These are phyloP conservation scores for Peziza echinospora DNA, from an alignment of 495 filamentous ascomycete genomes.

Conservation along the genomic window DNA sequence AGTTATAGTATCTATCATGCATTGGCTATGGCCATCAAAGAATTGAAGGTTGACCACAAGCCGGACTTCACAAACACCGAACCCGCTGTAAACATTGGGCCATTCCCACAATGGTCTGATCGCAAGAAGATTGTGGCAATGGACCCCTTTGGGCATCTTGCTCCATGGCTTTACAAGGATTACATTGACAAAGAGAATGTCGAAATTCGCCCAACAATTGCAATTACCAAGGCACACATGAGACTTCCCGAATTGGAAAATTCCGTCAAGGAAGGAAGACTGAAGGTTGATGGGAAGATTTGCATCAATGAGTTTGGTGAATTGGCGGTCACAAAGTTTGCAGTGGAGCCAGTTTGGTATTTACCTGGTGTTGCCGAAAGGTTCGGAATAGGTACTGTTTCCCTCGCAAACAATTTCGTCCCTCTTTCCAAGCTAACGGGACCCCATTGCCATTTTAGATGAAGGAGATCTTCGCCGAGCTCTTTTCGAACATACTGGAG, in stretches of 20 bases:
- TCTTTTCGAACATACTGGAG: constrained; percentile 87
- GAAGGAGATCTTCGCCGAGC: constrained; percentile 69
- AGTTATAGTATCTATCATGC: constrained; percentile 98
- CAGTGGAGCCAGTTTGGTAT: constrained; percentile 92
- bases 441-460: constrained; percentile 28
- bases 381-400: constrained; percentile 56
- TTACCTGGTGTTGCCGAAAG: constrained; percentile 83
- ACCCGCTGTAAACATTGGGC: constrained; percentile 68
- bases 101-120: constrained; percentile 75
- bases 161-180: constrained; percentile 58
- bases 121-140: constrained; percentile 92
- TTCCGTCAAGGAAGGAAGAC: constrained; percentile 52
- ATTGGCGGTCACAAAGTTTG: constrained; percentile 87
- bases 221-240: constrained; percentile 91
- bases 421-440: background rate
- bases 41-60: constrained; percentile 63
- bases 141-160: constrained; percentile 83
- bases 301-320: constrained; percentile 67
- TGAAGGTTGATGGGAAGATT: constrained; percentile 65
- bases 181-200: constrained; percentile 45
- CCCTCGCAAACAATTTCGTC: background rate
- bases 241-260: constrained; percentile 83
- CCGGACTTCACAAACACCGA: constrained; percentile 91
- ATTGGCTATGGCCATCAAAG: constrained; percentile 73
- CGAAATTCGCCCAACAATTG: constrained; percentile 86